These are phyloP conservation scores for Iberis amara DNA, from an alignment of 441 rosid species.

Conservation along the genomic window DNA sequence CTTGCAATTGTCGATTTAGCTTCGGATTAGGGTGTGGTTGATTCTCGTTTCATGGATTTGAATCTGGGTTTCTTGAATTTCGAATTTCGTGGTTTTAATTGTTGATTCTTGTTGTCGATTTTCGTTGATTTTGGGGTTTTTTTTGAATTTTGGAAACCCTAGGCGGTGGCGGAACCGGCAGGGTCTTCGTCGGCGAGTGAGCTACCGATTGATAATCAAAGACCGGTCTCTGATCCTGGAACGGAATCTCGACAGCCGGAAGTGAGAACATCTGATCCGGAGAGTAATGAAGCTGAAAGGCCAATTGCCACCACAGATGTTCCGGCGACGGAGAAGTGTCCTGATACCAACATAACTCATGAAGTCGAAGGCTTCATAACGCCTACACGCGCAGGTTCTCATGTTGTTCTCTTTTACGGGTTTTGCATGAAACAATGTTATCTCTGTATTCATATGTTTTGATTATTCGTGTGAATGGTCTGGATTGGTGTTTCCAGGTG, in stretches of 20 bases:
- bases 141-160: constrained; percentile 22
- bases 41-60: not conserved
- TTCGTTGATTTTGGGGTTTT: constrained; percentile 10
- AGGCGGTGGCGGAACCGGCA: constrained; percentile 33
- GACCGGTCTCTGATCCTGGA: constrained; percentile 32
- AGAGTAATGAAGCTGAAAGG: constrained; percentile 31
- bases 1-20: too few species aligned
- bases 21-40: too few species aligned
- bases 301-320: constrained; percentile 34
- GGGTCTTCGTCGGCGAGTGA: constrained; percentile 47
- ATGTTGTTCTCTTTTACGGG: constrained; percentile 13
- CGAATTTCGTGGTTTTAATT: not conserved
- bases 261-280: constrained; percentile 55
- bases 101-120: not conserved
- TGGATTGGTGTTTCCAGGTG: constrained; percentile 17
- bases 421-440: not conserved
- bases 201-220: constrained; percentile 33
- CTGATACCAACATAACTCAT: constrained; percentile 40
- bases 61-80: not conserved
- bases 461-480: constrained; percentile 16
- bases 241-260: constrained; percentile 43
- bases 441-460: constrained; percentile 8
- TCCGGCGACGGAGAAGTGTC: constrained; percentile 10
- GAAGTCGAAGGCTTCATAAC: constrained; percentile 43
- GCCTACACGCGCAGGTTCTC: constrained; percentile 50